Percentiles rank a stretch among this genome's conserved stretches.
phyloP scores from a whole-genome alignment of 495 filamentous ascomycete genomes.

The Chaetomium cochliodes region DNA sequence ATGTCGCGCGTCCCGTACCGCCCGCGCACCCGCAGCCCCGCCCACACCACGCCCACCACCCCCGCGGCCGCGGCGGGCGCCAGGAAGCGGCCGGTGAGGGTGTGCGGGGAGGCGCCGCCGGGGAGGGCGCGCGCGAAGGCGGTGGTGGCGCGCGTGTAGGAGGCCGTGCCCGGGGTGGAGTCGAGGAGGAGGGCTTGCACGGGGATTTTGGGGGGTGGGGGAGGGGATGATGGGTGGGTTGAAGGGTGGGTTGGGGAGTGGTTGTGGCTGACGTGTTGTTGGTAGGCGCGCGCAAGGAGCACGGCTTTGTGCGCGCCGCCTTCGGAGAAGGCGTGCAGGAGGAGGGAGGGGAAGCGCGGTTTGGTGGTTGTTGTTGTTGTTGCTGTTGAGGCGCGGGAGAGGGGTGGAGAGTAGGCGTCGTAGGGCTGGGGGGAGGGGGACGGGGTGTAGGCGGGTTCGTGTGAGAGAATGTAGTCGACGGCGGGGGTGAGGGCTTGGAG shows the following conservation, averaged over 20 bases:
- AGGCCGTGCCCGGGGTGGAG: constrained; percentile 33
- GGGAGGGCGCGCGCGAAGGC: neutral
- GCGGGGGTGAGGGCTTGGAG: constrained; percentile 24
- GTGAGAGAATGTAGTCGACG: constrained; percentile 18
- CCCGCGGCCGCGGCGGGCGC: neutral
- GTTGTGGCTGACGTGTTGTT: constrained; percentile 17
- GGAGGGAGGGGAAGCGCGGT: constrained; percentile 23
- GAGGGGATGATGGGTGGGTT: neutral
- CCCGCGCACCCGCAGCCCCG: neutral
- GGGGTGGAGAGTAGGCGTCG: neutral
- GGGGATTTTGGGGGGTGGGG: constrained; percentile 24
- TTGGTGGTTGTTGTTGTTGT: neutral
- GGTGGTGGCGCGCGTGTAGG: neutral
- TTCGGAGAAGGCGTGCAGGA: constrained; percentile 48
- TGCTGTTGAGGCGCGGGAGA: neutral
- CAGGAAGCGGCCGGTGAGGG: neutral
- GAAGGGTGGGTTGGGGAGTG: neutral
- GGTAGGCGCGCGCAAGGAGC: constrained; percentile 32
- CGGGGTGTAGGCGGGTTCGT: no score
- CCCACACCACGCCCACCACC: neutral
- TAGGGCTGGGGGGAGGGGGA: neutral
- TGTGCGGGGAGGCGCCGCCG: neutral
- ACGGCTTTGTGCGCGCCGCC: constrained; percentile 41
- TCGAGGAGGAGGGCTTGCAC: constrained; percentile 39
- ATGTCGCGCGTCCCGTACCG: neutral